phyloP scores from a whole-genome alignment of 352 stramenopile species.

The Pythium phragmitis region DNA sequence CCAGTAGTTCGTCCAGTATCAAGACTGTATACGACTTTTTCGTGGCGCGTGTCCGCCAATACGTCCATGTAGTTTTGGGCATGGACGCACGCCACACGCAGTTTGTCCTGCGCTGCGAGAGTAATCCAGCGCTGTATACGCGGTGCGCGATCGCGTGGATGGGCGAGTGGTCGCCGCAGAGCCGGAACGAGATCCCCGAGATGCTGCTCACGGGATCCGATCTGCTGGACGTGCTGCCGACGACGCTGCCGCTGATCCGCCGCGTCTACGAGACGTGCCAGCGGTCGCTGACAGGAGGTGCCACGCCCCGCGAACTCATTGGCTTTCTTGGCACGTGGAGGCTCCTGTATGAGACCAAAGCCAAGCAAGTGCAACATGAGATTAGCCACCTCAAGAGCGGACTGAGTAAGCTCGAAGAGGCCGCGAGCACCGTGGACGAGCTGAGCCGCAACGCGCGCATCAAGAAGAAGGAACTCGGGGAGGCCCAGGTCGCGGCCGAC shows the following conservation, averaged over 20 bases:
- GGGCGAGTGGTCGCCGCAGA: conserved; percentile 83
- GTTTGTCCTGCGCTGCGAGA: conserved; percentile 90
- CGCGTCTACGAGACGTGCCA: conserved; percentile 70
- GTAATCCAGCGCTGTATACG: conserved; percentile 93
- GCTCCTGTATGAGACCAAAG: conserved; percentile 71
- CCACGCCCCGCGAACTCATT: conserved; percentile 85
- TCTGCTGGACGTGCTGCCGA: conserved; percentile 54
- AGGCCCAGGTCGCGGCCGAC: conserved; percentile 88
- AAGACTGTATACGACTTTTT: conserved; percentile 95
- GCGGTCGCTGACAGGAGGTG: conserved; percentile 35
- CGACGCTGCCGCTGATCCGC: conserved; percentile 54
- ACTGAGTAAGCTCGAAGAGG: conserved; percentile 90
- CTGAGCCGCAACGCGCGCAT: conserved; percentile 83
- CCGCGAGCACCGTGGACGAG: conserved; percentile 89
- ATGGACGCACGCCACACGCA: conserved; percentile 71
- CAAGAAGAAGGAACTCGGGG: conserved; percentile 89
- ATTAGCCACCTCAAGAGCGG: conserved; percentile 89
- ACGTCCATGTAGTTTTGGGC: conserved; percentile 86
- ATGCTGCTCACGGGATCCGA: conserved; percentile 61
- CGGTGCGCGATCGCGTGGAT: conserved; percentile 93
- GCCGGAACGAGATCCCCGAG: conserved; percentile 77
- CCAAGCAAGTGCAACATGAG: conserved; percentile 83
- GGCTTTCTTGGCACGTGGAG: conserved; percentile 85
- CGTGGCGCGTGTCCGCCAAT: conserved; percentile 83
- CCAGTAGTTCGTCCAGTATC: conserved; percentile 42